Evolutionary conservation across 805 yeast genomes (phyloP).

Genomic region (Yarrowia sp.): DNA sequence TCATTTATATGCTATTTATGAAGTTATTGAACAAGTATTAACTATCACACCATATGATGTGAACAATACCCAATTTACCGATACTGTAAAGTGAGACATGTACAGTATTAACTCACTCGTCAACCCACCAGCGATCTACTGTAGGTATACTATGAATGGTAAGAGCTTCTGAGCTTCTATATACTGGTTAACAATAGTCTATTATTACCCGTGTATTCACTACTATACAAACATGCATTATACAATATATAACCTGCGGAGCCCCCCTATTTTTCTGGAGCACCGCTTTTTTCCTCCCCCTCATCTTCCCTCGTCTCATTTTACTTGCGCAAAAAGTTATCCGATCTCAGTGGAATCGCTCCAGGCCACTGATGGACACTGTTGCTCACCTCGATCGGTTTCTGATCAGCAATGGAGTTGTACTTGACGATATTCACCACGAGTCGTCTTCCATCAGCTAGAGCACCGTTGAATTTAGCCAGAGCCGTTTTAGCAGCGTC

Average conservation of each 20-base stretch:
- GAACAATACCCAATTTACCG: no score
- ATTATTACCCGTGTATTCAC: no score
- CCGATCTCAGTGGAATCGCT: not conserved
- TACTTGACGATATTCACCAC: constrained; percentile 38
- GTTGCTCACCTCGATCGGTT: not conserved
- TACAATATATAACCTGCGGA: not conserved
- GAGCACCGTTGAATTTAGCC: constrained; percentile 43
- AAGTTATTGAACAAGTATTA: no score
- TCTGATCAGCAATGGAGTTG: constrained; percentile 28
- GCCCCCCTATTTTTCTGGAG: not conserved
- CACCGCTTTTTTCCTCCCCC: not conserved
- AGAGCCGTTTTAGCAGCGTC: constrained; percentile 39
- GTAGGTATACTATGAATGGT: no score
- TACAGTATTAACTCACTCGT: no score
- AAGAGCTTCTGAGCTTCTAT: no score
- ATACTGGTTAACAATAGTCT: no score
- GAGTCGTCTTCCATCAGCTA: constrained; percentile 50
- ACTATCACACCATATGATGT: no score
- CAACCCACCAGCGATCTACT: no score
- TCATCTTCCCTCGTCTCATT: not conserved
- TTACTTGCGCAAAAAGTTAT: not conserved
- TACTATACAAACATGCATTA: constrained; percentile 12
- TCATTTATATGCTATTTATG: no score
- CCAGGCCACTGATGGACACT: constrained; percentile 5
- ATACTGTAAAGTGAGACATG: no score